Evolutionary conservation across 208 protist genomes (phyloP).

Genomic region (Crithidia sp.): DNA sequence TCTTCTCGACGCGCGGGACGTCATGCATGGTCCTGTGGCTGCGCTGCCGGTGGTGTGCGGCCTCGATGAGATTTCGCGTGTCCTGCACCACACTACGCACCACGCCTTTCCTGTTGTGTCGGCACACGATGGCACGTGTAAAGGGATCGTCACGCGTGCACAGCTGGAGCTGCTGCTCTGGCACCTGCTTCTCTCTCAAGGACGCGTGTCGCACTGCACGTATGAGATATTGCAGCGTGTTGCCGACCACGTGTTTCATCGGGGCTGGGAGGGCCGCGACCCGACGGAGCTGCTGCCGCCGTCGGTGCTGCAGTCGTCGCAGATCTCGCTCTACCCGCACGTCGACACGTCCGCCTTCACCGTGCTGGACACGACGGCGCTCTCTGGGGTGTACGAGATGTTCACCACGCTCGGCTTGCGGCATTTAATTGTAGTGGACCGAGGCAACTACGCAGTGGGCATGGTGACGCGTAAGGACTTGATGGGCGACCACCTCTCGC

Average conservation of each 20-base stretch:
- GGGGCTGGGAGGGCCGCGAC: conserved; percentile 25
- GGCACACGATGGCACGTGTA: conserved; percentile 49
- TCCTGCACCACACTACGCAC: conserved; percentile 40
- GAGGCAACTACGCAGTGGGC: conserved; percentile 44
- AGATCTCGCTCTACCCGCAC: conserved; percentile 55
- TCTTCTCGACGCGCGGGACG: conserved; percentile 52
- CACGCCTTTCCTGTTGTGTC: conserved; percentile 65
- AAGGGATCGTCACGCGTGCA: conserved; percentile 47
- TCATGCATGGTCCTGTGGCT: conserved; percentile 47
- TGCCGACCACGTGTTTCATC: conserved; percentile 35
- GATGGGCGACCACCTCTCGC: conserved; percentile 38
- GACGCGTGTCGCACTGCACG: conserved; percentile 31
- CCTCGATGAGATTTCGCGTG: conserved; percentile 35
- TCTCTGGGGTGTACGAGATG: conserved; percentile 54
- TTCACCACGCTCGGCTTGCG: conserved; percentile 60
- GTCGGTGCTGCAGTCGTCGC: conserved; percentile 3
- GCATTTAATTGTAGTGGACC: conserved; percentile 51
- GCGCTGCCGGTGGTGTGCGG: conserved; percentile 44
- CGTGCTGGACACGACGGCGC: conserved; percentile 49
- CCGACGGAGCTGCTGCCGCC: conserved; percentile 12
- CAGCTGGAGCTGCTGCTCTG: conserved; percentile 59
- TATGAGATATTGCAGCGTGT: conserved; percentile 42
- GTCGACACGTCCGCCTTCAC: conserved; percentile 61
- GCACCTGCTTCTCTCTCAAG: conserved; percentile 45
- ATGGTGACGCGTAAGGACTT: conserved; percentile 69